Evolutionary conservation across 2,329 filamentous ascomycete genomes (phyloP), one percentile per base, ranked within the genome.

Genomic region (Immersiporthe knoxdaviesiana): DNA sequence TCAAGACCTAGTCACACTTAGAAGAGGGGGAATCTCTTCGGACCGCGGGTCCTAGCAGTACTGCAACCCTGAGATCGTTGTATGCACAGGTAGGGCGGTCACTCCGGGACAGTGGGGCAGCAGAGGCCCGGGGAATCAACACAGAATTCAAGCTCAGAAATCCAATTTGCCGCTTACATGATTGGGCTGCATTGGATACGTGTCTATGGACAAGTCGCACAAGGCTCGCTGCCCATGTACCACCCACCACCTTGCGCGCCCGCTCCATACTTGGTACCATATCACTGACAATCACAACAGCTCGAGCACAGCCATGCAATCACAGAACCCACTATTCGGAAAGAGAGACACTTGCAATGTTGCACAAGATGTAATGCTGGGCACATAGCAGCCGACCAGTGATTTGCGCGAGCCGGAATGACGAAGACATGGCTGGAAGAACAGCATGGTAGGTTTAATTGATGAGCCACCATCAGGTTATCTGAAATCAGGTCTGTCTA

Each of bases 1-100:
- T 70, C 39, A 18, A 50, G 58, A 14, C 63, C 59, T 39, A 56
- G 64, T 10, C 61, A 64, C 63, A 60, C 35, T 50, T 35, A 50
- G 68, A 52, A 67, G 58, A 70, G 50, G 66, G 59, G 50, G n/a
- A 62, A 67, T 65, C 68, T 70, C 65, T n/a, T 68, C 70, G 70
- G 66, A 59, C 70, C 70, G 70, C 66, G 67, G 56, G 68, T 68
- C 70, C 70, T 70, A 66, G 66, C 66, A 70, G 39, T 44, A 65
- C 14, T 68, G 63, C 68, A 70, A 72, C 68, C 63, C 56, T 60
- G 50, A 60, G 59, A 50, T 52, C 58, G 32, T 37, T 64, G 61
- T 52, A 32, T 44, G 37, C 65, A 64, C 35, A 60, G 39, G 63
- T 41, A 59, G 30, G 56, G 47, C 56, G 54, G 52, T 63, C 44